Evolutionary conservation across 2,329 filamentous ascomycete species (phyloP), one percentile per base, ranked within the genome.

Genomic region (Pyrenochaeta sp.): DNA sequence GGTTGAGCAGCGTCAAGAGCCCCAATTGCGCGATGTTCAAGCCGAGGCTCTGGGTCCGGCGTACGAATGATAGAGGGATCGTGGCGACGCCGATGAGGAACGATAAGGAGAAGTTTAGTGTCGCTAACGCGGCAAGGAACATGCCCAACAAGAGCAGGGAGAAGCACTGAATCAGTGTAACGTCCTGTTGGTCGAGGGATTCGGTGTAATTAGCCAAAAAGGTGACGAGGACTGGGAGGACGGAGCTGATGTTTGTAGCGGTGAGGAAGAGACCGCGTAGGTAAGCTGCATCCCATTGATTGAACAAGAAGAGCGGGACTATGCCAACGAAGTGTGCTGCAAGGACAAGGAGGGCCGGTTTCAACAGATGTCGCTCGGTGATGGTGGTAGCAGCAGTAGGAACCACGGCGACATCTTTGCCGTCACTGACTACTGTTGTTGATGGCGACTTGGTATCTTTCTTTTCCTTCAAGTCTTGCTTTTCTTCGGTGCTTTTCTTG

Each of bases 81-180:
- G 91, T 87, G 40, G 94, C 79, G 2, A 98, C 79, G 32, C 95
- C 95, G 45, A 97, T 82, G 32, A 97, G 81, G 71, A 98, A 89
- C 42, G 92, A 88, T 12, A 97, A 87, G 2, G 90, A 92, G 81
- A 99, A 99, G 78, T 99, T 99, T 45, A 99, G 85, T 0, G 94
- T 99, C 2, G 95, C 94, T 11, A 99, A 88, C 0, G 93, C 90
- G 11, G 93, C 93, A 60, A 99, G 87, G 67, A 92, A 93, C 81
- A 97, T 91, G 66, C 95, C 95, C 0, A 98, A 85, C 9, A 96
- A 82, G 11, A 99, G 86, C n/a, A 98, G 85, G 5, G 92, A 96
- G 79, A 98, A 92, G 52, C 90, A 95, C 73, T 96, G 93, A 60
- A 92, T 87, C 45, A 97, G 85, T 42, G 87, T 85, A 68, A 89